Evolutionary conservation across 495 filamentous ascomycete genomes (phyloP), one percentile per base, ranked within the genome.

Genomic region (Margaritispora aquatica): DNA sequence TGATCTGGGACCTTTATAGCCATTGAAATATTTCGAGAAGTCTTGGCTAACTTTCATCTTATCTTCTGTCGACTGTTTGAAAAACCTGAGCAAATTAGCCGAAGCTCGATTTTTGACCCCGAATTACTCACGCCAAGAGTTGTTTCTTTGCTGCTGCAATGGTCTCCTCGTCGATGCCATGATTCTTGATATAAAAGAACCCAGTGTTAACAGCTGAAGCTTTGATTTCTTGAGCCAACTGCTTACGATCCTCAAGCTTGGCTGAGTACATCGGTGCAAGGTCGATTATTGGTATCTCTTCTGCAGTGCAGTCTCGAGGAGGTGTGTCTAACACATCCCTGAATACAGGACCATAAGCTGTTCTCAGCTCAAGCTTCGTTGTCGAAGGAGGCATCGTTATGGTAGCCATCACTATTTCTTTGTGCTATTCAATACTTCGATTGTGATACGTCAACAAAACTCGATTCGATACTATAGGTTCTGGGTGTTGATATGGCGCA

Each of bases 281-380:
- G 58, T 83, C 79, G 52, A 82, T 77, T 26, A 84, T 68, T 0
- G 82, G 81, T 51, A 85, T 81, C 65, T 84, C 82, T 27, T 82
- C 78, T n/a, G 68, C 55, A 26, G 73, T 75, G 44, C 73, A 75
- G 50, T 72, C 66, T 55, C 71, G 65, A 31, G 73, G 69, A 15
- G 67, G 69, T 26, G 63, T 48, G 15, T 70, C 69, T 11, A 74
- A 58, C 8, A 75, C 72, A 59, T 71, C 70, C 21, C 71, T 70
- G 54, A 68, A 74, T 21, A 75, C 71, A 3, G 70, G 71, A 15
- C 74, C 74, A 51, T 73, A 66, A 15, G 69, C 68, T 27, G 74
- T 75, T 38, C 70, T 68, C 31, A 76, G 67, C 55, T 76, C 70
- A 15, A 75, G 64, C 59, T 73, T 74, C 19, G 71, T 68, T 10